These are phyloP conservation scores for Podospora didyma DNA, from an alignment of 495 filamentous ascomycete genomes.

Conservation along the genomic window DNA sequence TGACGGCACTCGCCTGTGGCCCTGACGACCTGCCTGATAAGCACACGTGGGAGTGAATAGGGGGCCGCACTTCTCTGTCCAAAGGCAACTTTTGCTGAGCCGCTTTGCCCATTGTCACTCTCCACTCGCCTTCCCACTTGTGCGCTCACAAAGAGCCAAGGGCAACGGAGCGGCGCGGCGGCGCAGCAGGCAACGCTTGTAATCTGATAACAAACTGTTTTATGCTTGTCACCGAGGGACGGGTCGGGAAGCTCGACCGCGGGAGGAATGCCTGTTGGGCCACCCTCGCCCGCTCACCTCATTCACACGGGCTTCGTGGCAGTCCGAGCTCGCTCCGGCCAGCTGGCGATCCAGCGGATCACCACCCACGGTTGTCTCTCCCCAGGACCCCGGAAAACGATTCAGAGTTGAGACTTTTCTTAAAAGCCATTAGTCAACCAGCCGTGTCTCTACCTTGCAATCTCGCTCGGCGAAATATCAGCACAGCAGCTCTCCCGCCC, in stretches of 20 bases:
- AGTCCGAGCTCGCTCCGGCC: neutral
- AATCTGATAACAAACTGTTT: too few relatives aligned
- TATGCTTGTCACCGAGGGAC: neutral
- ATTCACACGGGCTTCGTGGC: neutral
- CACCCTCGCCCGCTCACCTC: neutral
- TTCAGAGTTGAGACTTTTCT: neutral
- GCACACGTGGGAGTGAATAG: too few relatives aligned
- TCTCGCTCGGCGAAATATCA: slow-evolving; percentile 17
- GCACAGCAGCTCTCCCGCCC: neutral
- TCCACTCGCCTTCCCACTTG: too few relatives aligned
- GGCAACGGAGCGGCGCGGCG: too few relatives aligned
- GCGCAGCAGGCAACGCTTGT: too few relatives aligned
- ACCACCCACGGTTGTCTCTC: neutral
- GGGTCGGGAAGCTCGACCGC: slow-evolving; percentile 3
- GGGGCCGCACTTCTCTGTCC: too few relatives aligned
- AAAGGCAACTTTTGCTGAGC: too few relatives aligned
- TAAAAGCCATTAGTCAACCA: neutral
- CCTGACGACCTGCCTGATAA: too few relatives aligned
- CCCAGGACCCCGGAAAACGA: neutral
- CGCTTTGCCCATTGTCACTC: too few relatives aligned
- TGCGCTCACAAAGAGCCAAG: too few relatives aligned
- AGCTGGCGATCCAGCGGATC: neutral
- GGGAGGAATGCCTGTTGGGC: neutral
- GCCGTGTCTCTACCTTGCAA: slow-evolving; percentile 8
- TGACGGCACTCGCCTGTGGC: too few relatives aligned